These are phyloP conservation scores for Gelatoporia subvermispora DNA, from an alignment of 768 basidiomycete species.

Conservation along the genomic window DNA sequence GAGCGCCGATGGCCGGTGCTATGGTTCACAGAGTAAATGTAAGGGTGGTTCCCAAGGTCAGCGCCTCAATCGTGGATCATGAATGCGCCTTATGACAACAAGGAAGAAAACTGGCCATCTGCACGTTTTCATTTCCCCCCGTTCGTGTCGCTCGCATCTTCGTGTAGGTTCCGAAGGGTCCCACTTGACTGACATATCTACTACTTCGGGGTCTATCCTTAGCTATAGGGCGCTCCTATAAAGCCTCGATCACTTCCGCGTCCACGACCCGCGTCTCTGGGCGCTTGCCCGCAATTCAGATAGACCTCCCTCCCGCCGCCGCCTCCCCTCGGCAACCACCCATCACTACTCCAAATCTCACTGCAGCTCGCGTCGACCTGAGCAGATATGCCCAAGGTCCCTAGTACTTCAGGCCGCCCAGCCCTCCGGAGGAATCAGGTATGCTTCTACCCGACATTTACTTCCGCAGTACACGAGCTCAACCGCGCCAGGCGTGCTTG, in stretches of 20 bases:
- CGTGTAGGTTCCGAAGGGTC: no score
- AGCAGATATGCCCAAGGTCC: conserved; percentile 64
- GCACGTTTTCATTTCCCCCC: no score
- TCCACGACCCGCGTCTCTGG: background rate
- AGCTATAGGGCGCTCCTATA: conserved; percentile 6
- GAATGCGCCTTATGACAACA: no score
- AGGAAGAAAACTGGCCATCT: no score
- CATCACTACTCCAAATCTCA: no score
- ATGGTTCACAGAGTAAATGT: no score
- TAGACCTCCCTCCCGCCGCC: background rate
- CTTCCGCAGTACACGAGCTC: background rate
- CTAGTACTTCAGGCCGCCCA: conserved; percentile 45
- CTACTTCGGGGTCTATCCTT: no score
- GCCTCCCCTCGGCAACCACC: background rate
- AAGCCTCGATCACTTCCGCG: conserved; percentile 4
- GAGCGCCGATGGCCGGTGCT: no score
- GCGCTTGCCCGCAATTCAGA: conserved; percentile 2
- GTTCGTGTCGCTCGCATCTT: no score
- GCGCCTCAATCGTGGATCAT: background rate
- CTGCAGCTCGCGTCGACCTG: background rate
- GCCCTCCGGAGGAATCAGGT: conserved; percentile 81
- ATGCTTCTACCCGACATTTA: background rate
- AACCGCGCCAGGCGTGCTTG: conserved; percentile 56
- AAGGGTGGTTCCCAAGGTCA: background rate
- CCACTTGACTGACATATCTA: no score